Base-by-base conservation (phyloP, 495 filamentous ascomycete species). In the Hypoxylon rickii region DNA sequence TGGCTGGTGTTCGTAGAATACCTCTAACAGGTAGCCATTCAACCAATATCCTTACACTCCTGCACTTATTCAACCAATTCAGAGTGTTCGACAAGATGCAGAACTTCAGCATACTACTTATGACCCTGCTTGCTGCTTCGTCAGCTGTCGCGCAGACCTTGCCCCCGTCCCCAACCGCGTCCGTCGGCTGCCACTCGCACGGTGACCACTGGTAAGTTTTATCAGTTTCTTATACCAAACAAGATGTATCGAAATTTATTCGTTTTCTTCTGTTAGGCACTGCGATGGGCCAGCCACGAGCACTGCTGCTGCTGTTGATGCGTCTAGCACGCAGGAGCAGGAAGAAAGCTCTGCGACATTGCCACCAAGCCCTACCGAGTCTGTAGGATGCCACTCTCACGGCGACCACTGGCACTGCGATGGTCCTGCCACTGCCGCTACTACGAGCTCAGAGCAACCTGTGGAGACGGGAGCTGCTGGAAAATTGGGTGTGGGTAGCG, bases 401-500 rank as follows among this genome's bases (percentile, higher is more conserved):
- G 70, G 72, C 16, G 70, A 74, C 40, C 71, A 75, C 48, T 75
- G 70, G 72, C 71, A 75, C 43, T 75, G 72, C 47, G 65, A 66
- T 15, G 70, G 71, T 19, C 51, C 63, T 20, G 50, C 41, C 6
- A 20, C 34, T 6, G 10, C 41, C 5, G 19, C 55, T 16, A 24
- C 55, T n/a, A n/a, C n/a, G n/a, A n/a, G n/a, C n/a, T 15, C 44
- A 15, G n/a, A 10, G 1, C 22, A 33, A 24, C 31, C 55, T 17
- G 16, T 15, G 24, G 49, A 19, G 31, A 51, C 51, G 1, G 46
- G 2, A 10, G 40, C 39, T 13, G 34, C 29, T 50, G 45, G 34
- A 49, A 55, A 41, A 16, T 1, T 48, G 15, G 37, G 10, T 32
- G 21, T 44, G 36, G 44, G 41, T 38, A 44, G 22, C 22, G 22